These are phyloP conservation scores for Syzygium syzygioides DNA, from an alignment of 441 rosid genomes.

Conservation along the genomic window DNA sequence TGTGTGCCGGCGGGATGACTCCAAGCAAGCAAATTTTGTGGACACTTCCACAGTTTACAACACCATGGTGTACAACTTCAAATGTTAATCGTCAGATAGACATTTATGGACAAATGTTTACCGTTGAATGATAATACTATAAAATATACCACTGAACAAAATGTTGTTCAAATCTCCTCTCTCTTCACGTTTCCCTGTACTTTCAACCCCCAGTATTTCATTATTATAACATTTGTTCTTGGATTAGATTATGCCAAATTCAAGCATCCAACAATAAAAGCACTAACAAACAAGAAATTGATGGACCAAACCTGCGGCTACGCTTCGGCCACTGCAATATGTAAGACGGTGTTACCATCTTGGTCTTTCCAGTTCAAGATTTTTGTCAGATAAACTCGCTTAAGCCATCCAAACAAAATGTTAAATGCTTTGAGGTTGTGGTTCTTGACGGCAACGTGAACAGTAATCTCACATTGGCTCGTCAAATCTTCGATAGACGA, in stretches of 20 bases:
- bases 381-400: background rate
- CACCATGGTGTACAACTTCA: too few relatives aligned
- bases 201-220: too few relatives aligned
- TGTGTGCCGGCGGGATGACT: too few relatives aligned
- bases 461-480: fast-evolving
- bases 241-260: background rate
- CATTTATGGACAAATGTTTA: too few relatives aligned
- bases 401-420: background rate
- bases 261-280: background rate
- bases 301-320: background rate
- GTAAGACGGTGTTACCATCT: background rate
- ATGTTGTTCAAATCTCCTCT: too few relatives aligned
- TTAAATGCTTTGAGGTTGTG: too few relatives aligned
- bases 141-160: too few relatives aligned
- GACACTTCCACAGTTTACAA: too few relatives aligned
- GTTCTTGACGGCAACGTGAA: too few relatives aligned
- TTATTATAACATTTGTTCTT: background rate
- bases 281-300: background rate
- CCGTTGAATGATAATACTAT: too few relatives aligned
- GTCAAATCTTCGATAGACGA: background rate
- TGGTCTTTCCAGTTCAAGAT: background rate
- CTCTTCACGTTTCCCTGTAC: background rate
- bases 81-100: too few relatives aligned
- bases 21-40: too few relatives aligned
- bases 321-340: fast-evolving